phyloP scores from a whole-genome alignment of 2,329 filamentous ascomycete species.

The Zymoseptoria passerinii region DNA sequence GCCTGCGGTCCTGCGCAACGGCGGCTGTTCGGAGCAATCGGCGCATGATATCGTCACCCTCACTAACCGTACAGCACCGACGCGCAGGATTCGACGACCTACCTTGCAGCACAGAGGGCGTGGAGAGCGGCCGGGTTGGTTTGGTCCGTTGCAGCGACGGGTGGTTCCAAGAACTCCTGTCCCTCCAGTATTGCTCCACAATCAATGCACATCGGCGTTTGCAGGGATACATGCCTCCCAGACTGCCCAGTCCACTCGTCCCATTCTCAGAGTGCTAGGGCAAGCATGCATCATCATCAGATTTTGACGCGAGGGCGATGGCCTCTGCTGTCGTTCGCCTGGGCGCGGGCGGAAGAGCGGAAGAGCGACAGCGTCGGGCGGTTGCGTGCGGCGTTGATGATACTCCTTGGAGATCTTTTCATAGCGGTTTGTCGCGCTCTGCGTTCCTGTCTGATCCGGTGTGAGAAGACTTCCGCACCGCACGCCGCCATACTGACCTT shows the following conservation, averaged over 20 bases:
- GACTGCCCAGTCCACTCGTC: background rate
- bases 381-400: background rate
- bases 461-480: too few relatives aligned
- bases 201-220: background rate
- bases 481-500: background rate
- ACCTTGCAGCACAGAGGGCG: background rate
- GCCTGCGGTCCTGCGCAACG: slow-evolving; percentile 1
- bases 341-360: background rate
- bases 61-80: background rate
- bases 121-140: background rate
- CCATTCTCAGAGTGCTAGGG: background rate
- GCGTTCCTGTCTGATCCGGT: background rate
- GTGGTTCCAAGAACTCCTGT: background rate
- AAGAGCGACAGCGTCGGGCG: background rate
- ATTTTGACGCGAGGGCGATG: background rate
- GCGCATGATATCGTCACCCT: background rate
- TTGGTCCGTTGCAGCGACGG: background rate
- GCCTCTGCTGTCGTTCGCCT: background rate
- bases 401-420: background rate
- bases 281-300: background rate
- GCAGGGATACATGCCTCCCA: background rate
- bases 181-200: background rate
- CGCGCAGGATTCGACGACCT: background rate
- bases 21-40: background rate
- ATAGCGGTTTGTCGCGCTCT: background rate